Evolutionary conservation across 2,329 filamentous ascomycete genomes (phyloP), one percentile per base, ranked within the genome.

Genomic region (Aspergillus sp.): DNA sequence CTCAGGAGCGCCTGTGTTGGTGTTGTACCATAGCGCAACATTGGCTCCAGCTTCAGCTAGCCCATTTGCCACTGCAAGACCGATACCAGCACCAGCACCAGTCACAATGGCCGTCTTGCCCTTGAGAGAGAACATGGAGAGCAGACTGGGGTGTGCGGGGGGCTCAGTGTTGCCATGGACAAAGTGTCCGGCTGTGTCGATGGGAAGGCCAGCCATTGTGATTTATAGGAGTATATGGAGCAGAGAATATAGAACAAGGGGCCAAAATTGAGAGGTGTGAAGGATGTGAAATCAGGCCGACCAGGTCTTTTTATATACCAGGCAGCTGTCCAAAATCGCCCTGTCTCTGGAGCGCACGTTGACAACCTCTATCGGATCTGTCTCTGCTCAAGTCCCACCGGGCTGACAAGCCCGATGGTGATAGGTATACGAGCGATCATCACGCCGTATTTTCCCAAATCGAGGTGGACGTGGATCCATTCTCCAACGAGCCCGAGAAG

Each of bases 1-100:
- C 17, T 85, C 81, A 13, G 87, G 72, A 13, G 88, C 87, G 68
- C 88, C 85, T 70, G 85, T 83, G 77, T 91, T 91, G 74, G 81
- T 85, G 72, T 90, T 89, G 73, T 90, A 91, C 87, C 87, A 91
- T 54, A 91, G 85, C 30, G 87, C 89, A 23, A 91, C 87, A 67
- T 91, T 89, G 61, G 88, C 88, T 53, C 89, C 89, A 17, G 88
- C 87, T 72, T 92, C 89, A 17, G 89, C 89, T 34, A 88, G 81
- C 1, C 81, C 87, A 38, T 89, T 80, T 15, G 88, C 89, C 30
- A 91, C 83, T 5, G 83, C 82, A 28, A 90, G 79, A 47, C 89
- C 89, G 66, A 91, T 90, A 38, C 89, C 89, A 41, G 87, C 88
- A 38, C 86, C 90, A 13, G 88, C 88, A 61, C 89, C 89, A 1